Conservation (phyloP, 2,329 filamentous ascomycete genomes). For the Stagonosporopsis chrysanthemi region DNA sequence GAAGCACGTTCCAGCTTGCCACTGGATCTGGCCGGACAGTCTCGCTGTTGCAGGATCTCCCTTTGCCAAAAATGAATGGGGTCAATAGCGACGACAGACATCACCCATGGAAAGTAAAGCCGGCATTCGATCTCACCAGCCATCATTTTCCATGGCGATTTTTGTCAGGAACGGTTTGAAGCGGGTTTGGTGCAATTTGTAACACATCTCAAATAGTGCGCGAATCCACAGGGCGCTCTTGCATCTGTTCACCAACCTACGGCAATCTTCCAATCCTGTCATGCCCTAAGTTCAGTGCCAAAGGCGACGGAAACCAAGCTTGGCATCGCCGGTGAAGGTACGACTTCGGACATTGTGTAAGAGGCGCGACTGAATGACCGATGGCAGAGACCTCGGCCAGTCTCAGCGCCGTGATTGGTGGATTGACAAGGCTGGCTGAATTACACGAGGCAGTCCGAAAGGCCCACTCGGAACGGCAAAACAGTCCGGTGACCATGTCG, state of each 20-base stretch:
- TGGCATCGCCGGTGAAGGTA: conserved; percentile 6
- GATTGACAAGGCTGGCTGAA: conserved; percentile 1
- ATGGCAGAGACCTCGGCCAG: neutral
- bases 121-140: conserved; percentile 40
- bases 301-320: neutral
- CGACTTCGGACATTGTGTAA: neutral
- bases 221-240: neutral
- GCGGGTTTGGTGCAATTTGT: neutral
- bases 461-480: conserved; percentile 5
- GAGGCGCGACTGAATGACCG: neutral
- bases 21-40: conserved; percentile 45
- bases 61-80: conserved; percentile 39
- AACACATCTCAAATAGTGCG: neutral
- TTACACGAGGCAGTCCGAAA: conserved; percentile 12
- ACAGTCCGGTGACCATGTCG: neutral
- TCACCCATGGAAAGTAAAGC: conserved; percentile 39
- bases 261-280: neutral
- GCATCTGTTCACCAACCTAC: neutral
- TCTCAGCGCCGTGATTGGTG: conserved; percentile 2
- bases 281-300: neutral
- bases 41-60: conserved; percentile 43
- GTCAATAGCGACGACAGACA: conserved; percentile 36
- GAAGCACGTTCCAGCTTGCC: conserved; percentile 45
- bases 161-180: conserved; percentile 42
- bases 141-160: conserved; percentile 47